Conservation (phyloP, 2,329 filamentous ascomycete genomes). For the Nothophaeocryptopus gaeumannii region DNA sequence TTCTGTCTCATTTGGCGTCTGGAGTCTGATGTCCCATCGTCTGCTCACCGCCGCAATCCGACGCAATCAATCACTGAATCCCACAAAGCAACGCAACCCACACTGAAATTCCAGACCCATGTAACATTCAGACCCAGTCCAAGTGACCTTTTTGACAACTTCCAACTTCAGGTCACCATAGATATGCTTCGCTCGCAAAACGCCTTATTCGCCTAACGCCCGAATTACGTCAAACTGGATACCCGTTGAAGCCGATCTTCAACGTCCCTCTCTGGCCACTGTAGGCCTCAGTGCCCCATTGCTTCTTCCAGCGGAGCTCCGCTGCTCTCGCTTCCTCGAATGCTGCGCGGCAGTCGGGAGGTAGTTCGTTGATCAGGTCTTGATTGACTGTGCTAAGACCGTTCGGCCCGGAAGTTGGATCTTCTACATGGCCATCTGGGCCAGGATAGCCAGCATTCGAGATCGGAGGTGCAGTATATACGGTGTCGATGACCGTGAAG, state of each 20-base stretch:
- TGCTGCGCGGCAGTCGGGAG: constrained; percentile 66
- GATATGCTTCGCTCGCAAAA: constrained; percentile 14
- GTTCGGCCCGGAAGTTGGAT: constrained; percentile 44
- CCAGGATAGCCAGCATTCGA: constrained; percentile 60
- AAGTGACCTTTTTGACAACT: background rate
- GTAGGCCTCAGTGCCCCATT: constrained; percentile 68
- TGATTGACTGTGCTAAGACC: constrained; percentile 64
- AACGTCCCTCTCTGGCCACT: constrained; percentile 50
- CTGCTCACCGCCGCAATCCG: constrained; percentile 2
- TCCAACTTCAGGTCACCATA: background rate
- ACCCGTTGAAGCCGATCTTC: constrained; percentile 49
- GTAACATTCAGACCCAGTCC: background rate
- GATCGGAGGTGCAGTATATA: constrained; percentile 57
- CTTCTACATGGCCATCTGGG: constrained; percentile 51
- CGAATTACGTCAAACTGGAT: constrained; percentile 45
- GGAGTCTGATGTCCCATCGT: constrained; percentile 10
- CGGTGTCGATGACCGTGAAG: constrained; percentile 61
- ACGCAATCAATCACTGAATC: constrained; percentile 1
- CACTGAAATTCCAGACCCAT: background rate
- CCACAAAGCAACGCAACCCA: background rate
- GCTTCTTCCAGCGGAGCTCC: constrained; percentile 69
- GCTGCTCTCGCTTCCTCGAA: constrained; percentile 65
- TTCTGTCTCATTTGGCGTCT: no score
- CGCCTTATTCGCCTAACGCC: constrained; percentile 37
- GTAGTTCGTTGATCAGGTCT: constrained; percentile 65